Conservation (phyloP, 768 basidiomycete genomes). For the Porphyrellus cyaneotinctus region DNA sequence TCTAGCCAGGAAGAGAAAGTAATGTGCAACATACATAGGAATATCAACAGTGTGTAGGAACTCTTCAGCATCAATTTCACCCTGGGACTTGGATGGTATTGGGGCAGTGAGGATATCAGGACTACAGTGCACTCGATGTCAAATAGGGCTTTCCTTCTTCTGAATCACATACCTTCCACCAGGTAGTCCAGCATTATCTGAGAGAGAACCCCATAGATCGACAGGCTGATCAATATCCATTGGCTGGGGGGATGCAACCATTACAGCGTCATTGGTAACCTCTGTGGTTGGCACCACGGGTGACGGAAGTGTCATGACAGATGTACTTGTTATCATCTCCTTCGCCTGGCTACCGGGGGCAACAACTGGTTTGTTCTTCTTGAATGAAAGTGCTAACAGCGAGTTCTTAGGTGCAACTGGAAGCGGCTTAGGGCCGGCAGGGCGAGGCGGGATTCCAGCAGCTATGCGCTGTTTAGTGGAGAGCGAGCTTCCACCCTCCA, state of each 20-base stretch:
- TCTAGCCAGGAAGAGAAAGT: background rate
- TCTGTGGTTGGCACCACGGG: conserved; percentile 3
- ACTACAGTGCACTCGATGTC: background rate
- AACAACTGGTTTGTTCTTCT: conserved; percentile 34
- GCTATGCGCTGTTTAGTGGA: conserved; percentile 50
- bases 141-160: background rate
- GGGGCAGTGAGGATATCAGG: conserved; percentile 1
- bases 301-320: conserved; percentile 7
- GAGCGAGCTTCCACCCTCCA: conserved; percentile 36
- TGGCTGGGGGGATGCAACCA: conserved; percentile 16
- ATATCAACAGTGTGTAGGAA: conserved; percentile 26
- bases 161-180: conserved; percentile 14
- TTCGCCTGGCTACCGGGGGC: conserved; percentile 8
- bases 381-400: conserved; percentile 39
- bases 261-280: background rate
- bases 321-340: conserved; percentile 6
- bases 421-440: conserved; percentile 34
- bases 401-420: conserved; percentile 19
- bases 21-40: conserved; percentile 21
- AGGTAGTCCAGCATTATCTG: conserved; percentile 5
- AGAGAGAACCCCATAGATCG: conserved; percentile 12
- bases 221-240: conserved; percentile 18
- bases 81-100: conserved; percentile 18
- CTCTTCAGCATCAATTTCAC: conserved; percentile 21
- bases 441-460: conserved; percentile 36